These are phyloP conservation scores for Xylaria cubensis DNA, from an alignment of 495 filamentous ascomycete genomes.

Conservation along the genomic window DNA sequence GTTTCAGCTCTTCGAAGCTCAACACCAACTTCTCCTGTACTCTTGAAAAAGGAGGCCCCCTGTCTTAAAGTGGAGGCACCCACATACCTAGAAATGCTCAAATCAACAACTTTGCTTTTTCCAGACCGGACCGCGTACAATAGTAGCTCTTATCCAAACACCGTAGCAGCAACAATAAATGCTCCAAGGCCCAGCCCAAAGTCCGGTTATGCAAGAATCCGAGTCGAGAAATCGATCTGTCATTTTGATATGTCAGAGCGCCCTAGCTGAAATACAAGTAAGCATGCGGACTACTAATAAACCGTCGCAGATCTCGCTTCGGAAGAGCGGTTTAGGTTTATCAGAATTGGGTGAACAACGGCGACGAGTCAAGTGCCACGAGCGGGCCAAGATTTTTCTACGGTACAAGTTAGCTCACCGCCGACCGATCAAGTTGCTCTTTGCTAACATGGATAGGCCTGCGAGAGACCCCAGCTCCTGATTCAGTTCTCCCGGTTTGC, in stretches of 20 bases:
- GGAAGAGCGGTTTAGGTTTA: conserved; percentile 1
- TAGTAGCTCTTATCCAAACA: background rate
- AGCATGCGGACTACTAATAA: conserved; percentile 10
- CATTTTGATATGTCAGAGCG: conserved; percentile 14
- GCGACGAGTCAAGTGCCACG: conserved; percentile 17
- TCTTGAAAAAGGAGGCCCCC: background rate
- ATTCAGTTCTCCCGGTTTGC: conserved; percentile 1
- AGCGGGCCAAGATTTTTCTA: conserved; percentile 16
- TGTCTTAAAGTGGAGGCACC: conserved; percentile 4
- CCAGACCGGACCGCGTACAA: conserved; percentile 23
- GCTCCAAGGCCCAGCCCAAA: background rate
- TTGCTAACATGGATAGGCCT: conserved; percentile 13
- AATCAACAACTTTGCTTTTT: conserved; percentile 22
- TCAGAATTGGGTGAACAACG: conserved; percentile 5
- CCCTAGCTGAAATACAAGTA: conserved; percentile 17
- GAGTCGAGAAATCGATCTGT: conserved; percentile 17
- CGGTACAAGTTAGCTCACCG: background rate
- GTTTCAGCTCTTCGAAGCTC: background rate
- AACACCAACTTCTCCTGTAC: background rate
- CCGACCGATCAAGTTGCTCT: background rate
- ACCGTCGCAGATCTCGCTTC: conserved; percentile 18
- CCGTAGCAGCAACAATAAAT: background rate
- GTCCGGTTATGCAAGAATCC: conserved; percentile 13
- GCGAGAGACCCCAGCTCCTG: conserved; percentile 4
- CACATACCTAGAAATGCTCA: conserved; percentile 1